A percentile compares a stretch with the other conserved stretches of the same genome.
Evolutionary conservation across 352 stramenopile species (phyloP).

Genomic region (Hyaloperonospora arabidopsidis): DNA sequence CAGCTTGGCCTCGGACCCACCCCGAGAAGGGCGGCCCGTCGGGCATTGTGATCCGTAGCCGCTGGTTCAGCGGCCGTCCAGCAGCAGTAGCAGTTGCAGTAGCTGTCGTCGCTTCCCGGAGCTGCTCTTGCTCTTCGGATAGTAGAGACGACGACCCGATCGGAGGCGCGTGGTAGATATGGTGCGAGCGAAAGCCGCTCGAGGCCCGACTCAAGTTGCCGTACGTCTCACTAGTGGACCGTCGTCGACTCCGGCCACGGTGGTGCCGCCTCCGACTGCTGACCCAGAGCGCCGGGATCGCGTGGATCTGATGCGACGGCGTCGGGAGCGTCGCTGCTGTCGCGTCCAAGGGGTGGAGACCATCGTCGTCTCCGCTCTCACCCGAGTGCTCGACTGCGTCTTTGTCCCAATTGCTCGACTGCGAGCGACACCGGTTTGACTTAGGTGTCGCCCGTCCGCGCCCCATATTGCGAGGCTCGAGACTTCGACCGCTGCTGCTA

Average conservation of each 20-base stretch:
- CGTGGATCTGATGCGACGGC: constrained; percentile 33
- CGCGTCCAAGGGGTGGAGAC: constrained; percentile 20
- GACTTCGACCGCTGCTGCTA: too few species aligned
- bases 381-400: constrained; percentile 34
- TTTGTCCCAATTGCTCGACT: constrained; percentile 63
- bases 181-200: too few species aligned
- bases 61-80: constrained; percentile 23
- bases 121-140: constrained; percentile 24
- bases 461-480: constrained; percentile 14
- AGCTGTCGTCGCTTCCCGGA: constrained; percentile 22
- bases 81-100: constrained; percentile 6
- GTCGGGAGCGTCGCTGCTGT: constrained; percentile 34
- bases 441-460: constrained; percentile 15
- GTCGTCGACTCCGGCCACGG: constrained; percentile 30
- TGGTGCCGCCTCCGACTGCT: constrained; percentile 37
- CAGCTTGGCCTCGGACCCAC: constrained; percentile 72
- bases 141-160: constrained; percentile 12
- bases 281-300: constrained; percentile 34
- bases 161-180: background rate
- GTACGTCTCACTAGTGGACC: constrained; percentile 32
- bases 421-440: constrained; percentile 37
- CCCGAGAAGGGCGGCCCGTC: constrained; percentile 41
- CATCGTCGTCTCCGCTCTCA: constrained; percentile 28
- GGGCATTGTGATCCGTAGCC: constrained; percentile 48
- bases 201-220: constrained; percentile 3